Conservation (phyloP, 2,329 filamentous ascomycete species). For the Clarireedia sp. region DNA sequence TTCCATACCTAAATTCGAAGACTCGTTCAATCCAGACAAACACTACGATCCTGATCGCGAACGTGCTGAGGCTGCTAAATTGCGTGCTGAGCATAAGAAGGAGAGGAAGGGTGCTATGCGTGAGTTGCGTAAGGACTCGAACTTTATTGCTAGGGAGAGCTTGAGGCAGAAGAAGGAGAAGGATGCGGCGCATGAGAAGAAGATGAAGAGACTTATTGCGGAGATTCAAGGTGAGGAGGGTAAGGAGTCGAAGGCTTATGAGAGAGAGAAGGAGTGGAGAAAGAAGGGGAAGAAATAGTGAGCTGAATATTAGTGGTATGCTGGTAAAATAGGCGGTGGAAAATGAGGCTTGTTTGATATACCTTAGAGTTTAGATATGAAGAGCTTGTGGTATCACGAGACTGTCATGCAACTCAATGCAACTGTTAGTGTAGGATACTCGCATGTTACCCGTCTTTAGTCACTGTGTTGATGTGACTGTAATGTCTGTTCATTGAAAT, state of each 20-base stretch:
- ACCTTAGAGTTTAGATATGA: not conserved
- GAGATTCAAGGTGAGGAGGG: slow-evolving; percentile 97
- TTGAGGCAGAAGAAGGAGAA: slow-evolving; percentile 86
- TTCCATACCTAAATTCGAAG: slow-evolving; percentile 90
- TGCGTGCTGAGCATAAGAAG: slow-evolving; percentile 50
- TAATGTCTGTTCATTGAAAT: too few relatives aligned
- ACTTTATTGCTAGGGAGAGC: slow-evolving; percentile 86
- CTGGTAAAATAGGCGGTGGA: not conserved
- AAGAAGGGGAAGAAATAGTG: slow-evolving; percentile 51
- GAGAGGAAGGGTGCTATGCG: slow-evolving; percentile 91
- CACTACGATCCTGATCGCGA: slow-evolving; percentile 96
- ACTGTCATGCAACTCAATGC: too few relatives aligned
- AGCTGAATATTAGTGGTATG: not conserved
- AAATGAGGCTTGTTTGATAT: not conserved
- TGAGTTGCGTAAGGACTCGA: slow-evolving; percentile 89
- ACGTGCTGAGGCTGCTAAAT: slow-evolving; percentile 73
- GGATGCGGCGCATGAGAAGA: slow-evolving; percentile 91
- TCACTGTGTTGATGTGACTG: too few relatives aligned
- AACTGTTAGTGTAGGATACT: too few relatives aligned
- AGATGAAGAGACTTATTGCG: slow-evolving; percentile 83
- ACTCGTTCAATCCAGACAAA: slow-evolving; percentile 85
- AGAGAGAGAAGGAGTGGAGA: slow-evolving; percentile 71
- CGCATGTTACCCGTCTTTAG: too few relatives aligned
- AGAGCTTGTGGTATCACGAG: not conserved
- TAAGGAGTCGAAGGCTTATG: slow-evolving; percentile 77